Base-by-base conservation (phyloP, 139 green algal genomes). In the Coccomyxa sp. region DNA sequence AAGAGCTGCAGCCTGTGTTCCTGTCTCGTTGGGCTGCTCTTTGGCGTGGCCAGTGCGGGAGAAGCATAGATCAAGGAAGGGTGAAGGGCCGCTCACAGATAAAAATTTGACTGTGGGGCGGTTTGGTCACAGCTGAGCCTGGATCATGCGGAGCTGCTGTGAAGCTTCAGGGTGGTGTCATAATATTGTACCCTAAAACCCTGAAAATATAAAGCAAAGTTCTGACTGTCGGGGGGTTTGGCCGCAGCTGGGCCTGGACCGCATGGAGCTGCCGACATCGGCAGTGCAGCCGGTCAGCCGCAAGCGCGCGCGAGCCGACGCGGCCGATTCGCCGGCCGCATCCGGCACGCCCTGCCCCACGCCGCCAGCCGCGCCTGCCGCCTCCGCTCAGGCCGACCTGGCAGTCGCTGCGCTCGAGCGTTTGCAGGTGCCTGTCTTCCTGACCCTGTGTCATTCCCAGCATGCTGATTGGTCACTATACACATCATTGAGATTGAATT, bases 191-290 rank as follows among this genome's bases (percentile, higher is more conserved):
- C n/a, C 7, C 38, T 51, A 4, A 9, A 71, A 21, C 63, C 63
- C 63, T 71, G 63, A 71, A 14, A 1, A 71, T 25, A 25, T 9
- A 21, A 71, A 21, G 21, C 7, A 9, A 9, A 1, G 18, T 1
- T 71, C 63, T 25, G 21, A 71, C 1, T 71, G 63, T 71, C 63
- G 18, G 9, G 63, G 18, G 63, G 1, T 71, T 1, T 21, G 7
- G 63, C 7, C 21, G 23, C 58, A 68, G 45, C 68, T 88, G 32
- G 67, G 59, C 58, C 58, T 85, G 80, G 74, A 88, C 23, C 76
- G 66, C 21, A 81, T 85, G 28, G 76, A 77, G 68, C 83, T 86
- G 58, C 67, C 79, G 13, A 38, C 30, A 13, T 67, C 17, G 60
- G 79, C 77, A 15, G 68, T 66, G 78, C 78, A 76, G 51, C 83